Base-by-base conservation (phyloP, 495 filamentous ascomycete genomes). In the Astrocystis sublimbata region DNA sequence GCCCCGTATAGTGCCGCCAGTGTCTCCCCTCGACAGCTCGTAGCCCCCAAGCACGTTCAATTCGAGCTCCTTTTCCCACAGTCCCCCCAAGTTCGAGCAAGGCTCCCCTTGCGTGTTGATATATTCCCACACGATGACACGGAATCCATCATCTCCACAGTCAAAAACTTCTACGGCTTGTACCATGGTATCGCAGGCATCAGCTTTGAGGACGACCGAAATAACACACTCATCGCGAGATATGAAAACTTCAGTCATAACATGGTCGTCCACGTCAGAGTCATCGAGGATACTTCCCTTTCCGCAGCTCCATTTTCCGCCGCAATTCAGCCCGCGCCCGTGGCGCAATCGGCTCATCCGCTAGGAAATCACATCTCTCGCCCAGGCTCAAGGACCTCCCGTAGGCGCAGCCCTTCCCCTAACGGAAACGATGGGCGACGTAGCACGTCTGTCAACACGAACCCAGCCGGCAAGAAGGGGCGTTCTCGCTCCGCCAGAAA, bases 141-240 rank as follows among this genome's bases (percentile, higher is more conserved):
- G 5, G 92, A 97, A 63, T 96, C 92, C 24, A 98, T 98, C 74
- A 89, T 96, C 57, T 90, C 91, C 3, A 97, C 94, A 4, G 92
- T 97, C 58, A 97, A 96, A 79, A 97, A 96, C 78, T 97, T 97
- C 79, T 97, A 94, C 73, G 94, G 92, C 40, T 84, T 98, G 66
- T 94, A 96, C 68, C 61, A 75, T 62, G 83, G 85, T 65, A 82
- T 86, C 64, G 85, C 85, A 71, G 89, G 91, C 60, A 85, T 98
- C 71, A 90, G 89, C 76, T 97, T 98, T 65, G 92, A 98, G 73
- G 93, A 97, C 76, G 83, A 88, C 42, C 74, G 90, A 64, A 91
- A 90, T 45, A 91, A 87, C 65, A 96, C 87, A 59, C 85, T 98
- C 68, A 97, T 98, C 72, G 91, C 94, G 50, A 86, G 90, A 61